Evolutionary conservation across 192 early-diverging fungal genomes (phyloP), one percentile per base, ranked within the genome.

Genomic region (Linnemannia hyalina): DNA sequence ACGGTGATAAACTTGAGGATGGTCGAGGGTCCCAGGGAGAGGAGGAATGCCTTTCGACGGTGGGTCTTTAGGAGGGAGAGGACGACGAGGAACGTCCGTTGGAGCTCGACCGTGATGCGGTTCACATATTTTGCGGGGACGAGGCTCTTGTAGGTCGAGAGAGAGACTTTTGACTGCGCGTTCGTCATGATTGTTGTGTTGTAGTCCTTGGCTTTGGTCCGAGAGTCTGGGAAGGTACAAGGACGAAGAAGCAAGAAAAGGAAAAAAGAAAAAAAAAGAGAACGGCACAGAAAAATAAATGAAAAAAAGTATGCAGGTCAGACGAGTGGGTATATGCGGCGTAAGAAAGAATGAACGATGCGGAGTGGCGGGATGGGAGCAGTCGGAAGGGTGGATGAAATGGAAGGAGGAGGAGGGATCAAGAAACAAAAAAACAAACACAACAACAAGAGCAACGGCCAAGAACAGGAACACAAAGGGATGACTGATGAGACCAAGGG

Each of bases 1-100:
- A 86, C 84, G 1, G 84, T 86, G 40, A 86, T 52, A 57, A 86
- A 81, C 65, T 86, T 86, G 71, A 86, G 72, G 69, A 86, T 86
- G 3, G 84, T 86, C 8, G 84, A 80, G 9, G 84, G 84, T 13
- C 79, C 84, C 16, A 86, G 22, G 35, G 84, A 86, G 47, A 86
- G 80, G 16, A 86, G 77, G 40, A 86, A 4, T 13, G 84, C 84
- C 68, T 86, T 86, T 63, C 84, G 84, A 46, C 84, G 78, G 41
- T 86, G 84, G 42, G 84, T 78, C 52, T 80, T 80, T 41, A 86
- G 76, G n/a, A 86, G 40, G 0, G 84, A 86, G 42, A 86, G 69
- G 6, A 74, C 79, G 6, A 81, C 63, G 18, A 86, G 41, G 20
- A 86, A 78, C 1, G 84, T 86, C 23, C 79, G 70, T 54, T 86